Conservation (phyloP, 768 basidiomycete species). For the Lepiota subincarnata region DNA sequence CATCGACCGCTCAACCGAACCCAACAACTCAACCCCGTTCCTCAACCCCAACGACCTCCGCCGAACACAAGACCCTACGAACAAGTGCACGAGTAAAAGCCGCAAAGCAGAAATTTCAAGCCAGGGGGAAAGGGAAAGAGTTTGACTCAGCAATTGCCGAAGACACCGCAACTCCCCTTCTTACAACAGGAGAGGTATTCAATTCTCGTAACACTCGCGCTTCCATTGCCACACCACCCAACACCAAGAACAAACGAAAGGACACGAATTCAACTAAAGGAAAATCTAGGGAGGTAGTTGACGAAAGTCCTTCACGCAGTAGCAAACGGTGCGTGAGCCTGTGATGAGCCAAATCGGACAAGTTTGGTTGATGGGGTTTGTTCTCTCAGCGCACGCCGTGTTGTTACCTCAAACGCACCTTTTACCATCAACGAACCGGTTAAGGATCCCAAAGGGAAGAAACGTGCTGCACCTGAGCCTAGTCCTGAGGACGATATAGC, state of each 20-base stretch:
- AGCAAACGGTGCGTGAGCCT: slow-evolving; percentile 57
- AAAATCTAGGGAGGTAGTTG: slow-evolving; percentile 56
- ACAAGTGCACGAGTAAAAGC: slow-evolving; percentile 75
- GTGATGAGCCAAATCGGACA: slow-evolving; percentile 26
- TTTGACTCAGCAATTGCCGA: slow-evolving; percentile 37
- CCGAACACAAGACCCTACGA: slow-evolving; percentile 53
- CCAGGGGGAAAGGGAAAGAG: slow-evolving; percentile 52
- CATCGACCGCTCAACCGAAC: slow-evolving; percentile 41
- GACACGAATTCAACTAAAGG: slow-evolving; percentile 52
- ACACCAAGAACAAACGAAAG: slow-evolving; percentile 48
- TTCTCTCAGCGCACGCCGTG: slow-evolving; percentile 54
- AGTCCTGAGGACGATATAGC: slow-evolving; percentile 62
- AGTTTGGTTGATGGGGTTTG: slow-evolving; percentile 9
- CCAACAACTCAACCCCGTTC: slow-evolving; percentile 35
- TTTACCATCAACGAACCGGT: slow-evolving; percentile 73
- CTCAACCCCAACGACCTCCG: slow-evolving; percentile 29
- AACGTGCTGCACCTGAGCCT: slow-evolving; percentile 74
- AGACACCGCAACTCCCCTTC: slow-evolving; percentile 27
- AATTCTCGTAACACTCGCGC: slow-evolving; percentile 40
- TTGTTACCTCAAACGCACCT: slow-evolving; percentile 35
- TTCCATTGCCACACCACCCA: slow-evolving; percentile 21
- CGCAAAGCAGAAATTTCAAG: slow-evolving; percentile 66
- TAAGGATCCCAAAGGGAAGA: slow-evolving; percentile 86
- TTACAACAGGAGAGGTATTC: slow-evolving; percentile 29
- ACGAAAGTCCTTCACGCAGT: slow-evolving; percentile 44